phyloP scores from a whole-genome alignment of 2,329 filamentous ascomycete species.

The Herpotrichia juniperi region DNA sequence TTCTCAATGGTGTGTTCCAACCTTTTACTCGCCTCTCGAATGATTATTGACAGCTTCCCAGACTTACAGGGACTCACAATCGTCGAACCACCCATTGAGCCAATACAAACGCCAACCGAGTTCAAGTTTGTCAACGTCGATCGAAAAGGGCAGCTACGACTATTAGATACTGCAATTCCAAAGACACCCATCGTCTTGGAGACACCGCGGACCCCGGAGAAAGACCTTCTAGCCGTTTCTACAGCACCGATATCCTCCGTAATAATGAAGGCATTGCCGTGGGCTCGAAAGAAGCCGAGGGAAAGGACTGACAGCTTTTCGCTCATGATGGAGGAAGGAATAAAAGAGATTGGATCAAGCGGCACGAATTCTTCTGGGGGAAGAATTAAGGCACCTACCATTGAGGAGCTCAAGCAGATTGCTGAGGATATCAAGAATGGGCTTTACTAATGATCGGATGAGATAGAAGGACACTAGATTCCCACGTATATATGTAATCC shows the following conservation, averaged over 20 bases:
- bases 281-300: constrained; percentile 8
- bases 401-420: constrained; percentile 30
- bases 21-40: neutral
- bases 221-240: neutral
- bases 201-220: constrained; percentile 1
- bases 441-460: constrained; percentile 15
- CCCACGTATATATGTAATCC: neutral
- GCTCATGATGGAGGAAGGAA: constrained; percentile 21
- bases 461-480: neutral
- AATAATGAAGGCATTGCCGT: constrained; percentile 9
- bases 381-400: constrained; percentile 17
- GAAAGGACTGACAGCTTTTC: constrained; percentile 21
- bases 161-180: constrained; percentile 10
- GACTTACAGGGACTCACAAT: constrained; percentile 25
- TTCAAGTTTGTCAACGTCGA: constrained; percentile 21
- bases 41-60: constrained; percentile 1
- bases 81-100: constrained; percentile 16
- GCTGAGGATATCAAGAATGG: constrained; percentile 27
- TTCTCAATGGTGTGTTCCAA: constrained; percentile 24
- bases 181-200: constrained; percentile 18
- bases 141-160: constrained; percentile 11
- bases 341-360: constrained; percentile 11
- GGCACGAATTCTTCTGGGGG: constrained; percentile 10
- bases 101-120: constrained; percentile 19
- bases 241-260: neutral